Percentiles rank a stretch among this genome's conserved stretches.
These are phyloP conservation scores for Takashimella koratensis DNA, from an alignment of 1,284 basidiomycete species.

Conservation along the genomic window DNA sequence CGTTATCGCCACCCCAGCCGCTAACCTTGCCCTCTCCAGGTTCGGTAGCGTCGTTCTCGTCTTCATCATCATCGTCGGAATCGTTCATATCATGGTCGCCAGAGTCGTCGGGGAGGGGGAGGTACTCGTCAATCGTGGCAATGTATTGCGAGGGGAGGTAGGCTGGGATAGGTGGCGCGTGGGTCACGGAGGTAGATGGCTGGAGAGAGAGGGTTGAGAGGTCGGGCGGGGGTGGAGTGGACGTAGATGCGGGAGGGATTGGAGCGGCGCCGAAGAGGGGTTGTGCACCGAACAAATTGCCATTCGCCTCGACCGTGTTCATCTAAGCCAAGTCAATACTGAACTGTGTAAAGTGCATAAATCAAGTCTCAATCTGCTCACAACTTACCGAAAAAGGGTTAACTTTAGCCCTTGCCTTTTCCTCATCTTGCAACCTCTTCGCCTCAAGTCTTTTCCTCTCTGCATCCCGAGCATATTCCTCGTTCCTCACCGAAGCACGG, in stretches of 20 bases:
- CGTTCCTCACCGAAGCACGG: slow-evolving; percentile 45
- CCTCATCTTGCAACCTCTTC: slow-evolving; percentile 32
- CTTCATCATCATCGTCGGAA: slow-evolving; percentile 28
- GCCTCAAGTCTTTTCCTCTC: slow-evolving; percentile 34
- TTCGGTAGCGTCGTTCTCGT: slow-evolving; percentile 11
- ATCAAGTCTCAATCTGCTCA: too few relatives aligned
- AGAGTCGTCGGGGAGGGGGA: slow-evolving; percentile 28
- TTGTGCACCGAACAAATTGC: slow-evolving; percentile 28
- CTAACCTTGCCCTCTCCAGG: slow-evolving; percentile 20
- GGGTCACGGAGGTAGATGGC: slow-evolving; percentile 14
- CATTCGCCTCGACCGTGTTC: neutral
- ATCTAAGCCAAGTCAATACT: neutral
- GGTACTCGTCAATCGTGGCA: slow-evolving; percentile 47
- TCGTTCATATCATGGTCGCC: slow-evolving; percentile 22
- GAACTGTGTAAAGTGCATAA: neutral
- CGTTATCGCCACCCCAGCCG: slow-evolving; percentile 29
- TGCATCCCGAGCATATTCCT: slow-evolving; percentile 46
- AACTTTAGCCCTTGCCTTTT: slow-evolving; percentile 36
- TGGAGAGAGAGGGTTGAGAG: slow-evolving; percentile 17
- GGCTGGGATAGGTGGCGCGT: slow-evolving; percentile 40
- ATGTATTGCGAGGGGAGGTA: slow-evolving; percentile 49
- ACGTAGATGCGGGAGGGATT: slow-evolving; percentile 12
- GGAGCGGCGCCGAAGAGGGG: slow-evolving; percentile 31
- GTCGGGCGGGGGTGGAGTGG: slow-evolving; percentile 14
- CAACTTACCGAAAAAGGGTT: slow-evolving; percentile 46